A percentile compares a stretch with the other conserved stretches of the same genome.
Conservation (phyloP, 768 basidiomycete species). For the Termitomyces sp. region DNA sequence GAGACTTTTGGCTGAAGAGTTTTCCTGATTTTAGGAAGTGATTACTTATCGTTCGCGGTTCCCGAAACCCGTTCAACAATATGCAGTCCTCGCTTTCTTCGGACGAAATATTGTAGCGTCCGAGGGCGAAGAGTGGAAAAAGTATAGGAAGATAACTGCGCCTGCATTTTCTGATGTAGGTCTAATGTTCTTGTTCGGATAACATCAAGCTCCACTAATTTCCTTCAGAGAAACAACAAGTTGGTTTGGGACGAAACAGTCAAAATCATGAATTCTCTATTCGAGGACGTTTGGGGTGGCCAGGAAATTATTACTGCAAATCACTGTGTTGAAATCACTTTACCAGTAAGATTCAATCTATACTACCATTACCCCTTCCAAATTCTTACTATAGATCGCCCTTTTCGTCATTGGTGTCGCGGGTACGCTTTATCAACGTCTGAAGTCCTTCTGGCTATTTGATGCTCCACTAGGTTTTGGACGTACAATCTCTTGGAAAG, state of each 20-base stretch:
- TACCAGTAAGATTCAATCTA: conserved; percentile 40
- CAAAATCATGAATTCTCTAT: conserved; percentile 38
- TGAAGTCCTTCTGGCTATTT: background rate
- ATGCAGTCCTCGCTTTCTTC: conserved; percentile 43
- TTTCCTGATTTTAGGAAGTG: conserved; percentile 38
- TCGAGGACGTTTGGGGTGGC: conserved; percentile 45
- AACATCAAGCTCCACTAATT: background rate
- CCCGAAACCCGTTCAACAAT: conserved; percentile 51
- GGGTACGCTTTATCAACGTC: conserved; percentile 26
- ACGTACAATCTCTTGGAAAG: conserved; percentile 44
- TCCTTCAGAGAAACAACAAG: conserved; percentile 38
- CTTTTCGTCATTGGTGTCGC: conserved; percentile 55
- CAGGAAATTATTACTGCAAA: conserved; percentile 36
- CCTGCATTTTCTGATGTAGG: conserved; percentile 64
- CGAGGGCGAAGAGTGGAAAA: conserved; percentile 65
- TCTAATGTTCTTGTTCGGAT: background rate
- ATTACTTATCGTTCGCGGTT: conserved; percentile 46
- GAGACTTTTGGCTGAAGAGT: background rate
- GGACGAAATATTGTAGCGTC: conserved; percentile 63
- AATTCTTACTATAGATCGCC: conserved; percentile 50
- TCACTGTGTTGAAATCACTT: conserved; percentile 48
- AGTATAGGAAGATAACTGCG: conserved; percentile 56
- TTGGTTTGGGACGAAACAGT: conserved; percentile 47
- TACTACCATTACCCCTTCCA: too few species aligned
- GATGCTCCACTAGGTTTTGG: conserved; percentile 42